phyloP scores from a whole-genome alignment of 148 eudicot species.

The Fagopyrum esculentum region DNA sequence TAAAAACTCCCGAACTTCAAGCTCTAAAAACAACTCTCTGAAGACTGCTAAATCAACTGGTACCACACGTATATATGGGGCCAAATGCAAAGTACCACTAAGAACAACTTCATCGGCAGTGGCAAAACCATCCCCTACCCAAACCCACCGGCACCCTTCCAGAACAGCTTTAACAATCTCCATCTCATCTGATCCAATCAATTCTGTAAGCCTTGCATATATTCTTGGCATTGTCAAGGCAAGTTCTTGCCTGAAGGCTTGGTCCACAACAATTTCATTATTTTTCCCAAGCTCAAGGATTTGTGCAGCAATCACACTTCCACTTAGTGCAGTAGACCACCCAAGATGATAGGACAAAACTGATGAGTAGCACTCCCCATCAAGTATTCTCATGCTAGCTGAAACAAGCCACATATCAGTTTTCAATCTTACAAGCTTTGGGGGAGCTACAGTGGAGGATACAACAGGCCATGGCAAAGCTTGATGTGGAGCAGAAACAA shows the following conservation, averaged over 20 bases:
- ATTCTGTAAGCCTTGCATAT: slow-evolving; percentile 62
- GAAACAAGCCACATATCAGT: slow-evolving; percentile 94
- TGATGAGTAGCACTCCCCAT: slow-evolving; percentile 90
- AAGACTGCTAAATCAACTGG: slow-evolving; percentile 95
- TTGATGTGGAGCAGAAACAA: slow-evolving; percentile 66
- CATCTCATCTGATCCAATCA: slow-evolving; percentile 84
- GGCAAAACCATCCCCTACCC: slow-evolving; percentile 99
- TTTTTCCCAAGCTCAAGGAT: slow-evolving; percentile 98
- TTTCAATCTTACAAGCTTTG: slow-evolving; percentile 73
- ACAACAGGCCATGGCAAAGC: slow-evolving; percentile 90
- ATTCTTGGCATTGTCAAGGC: slow-evolving; percentile 94
- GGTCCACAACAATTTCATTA: slow-evolving; percentile 79
- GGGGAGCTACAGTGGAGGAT: slow-evolving; percentile 88
- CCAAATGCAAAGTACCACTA: slow-evolving; percentile 90
- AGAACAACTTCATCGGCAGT: slow-evolving; percentile 90
- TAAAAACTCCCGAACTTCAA: slow-evolving; percentile 74
- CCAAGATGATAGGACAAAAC: slow-evolving; percentile 78
- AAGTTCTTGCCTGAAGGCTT: slow-evolving; percentile 69
- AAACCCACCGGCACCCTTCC: slow-evolving; percentile 96
- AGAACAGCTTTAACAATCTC: slow-evolving; percentile 89
- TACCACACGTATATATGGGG: slow-evolving; percentile 94
- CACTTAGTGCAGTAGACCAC: slow-evolving; percentile 91
- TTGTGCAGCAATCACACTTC: slow-evolving; percentile 98
- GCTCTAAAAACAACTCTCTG: slow-evolving; percentile 81
- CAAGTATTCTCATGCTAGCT: slow-evolving; percentile 93